phyloP scores from a whole-genome alignment of 2,329 filamentous ascomycete species.

The Aspergillus brunneoviolaceus region DNA sequence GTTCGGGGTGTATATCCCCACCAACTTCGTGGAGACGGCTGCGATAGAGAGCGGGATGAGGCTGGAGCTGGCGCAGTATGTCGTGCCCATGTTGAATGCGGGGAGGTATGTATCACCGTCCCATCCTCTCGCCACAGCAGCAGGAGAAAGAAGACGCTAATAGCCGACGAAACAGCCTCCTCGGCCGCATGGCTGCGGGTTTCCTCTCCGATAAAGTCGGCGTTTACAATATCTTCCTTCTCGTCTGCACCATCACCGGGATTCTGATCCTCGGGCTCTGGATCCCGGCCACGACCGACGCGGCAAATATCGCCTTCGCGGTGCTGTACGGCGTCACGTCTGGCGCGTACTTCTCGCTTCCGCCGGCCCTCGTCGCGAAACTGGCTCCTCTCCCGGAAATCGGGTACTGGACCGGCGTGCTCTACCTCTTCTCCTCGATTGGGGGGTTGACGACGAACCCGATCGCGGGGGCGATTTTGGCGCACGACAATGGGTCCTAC shows the following conservation, averaged over 20 bases:
- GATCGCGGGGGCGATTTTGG: constrained; percentile 8
- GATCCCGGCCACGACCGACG: constrained; percentile 3
- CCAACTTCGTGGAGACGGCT: constrained; percentile 10
- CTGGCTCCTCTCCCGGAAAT: constrained; percentile 5
- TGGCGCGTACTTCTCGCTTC: constrained; percentile 6
- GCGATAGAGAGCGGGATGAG: constrained; percentile 6
- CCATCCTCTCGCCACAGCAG: too few species aligned
- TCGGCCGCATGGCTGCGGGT: constrained; percentile 5
- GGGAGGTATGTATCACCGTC: not conserved
- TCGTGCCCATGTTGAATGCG: constrained; percentile 6
- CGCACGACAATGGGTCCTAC: constrained; percentile 1
- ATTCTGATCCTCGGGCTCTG: constrained; percentile 9
- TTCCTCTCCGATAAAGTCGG: constrained; percentile 7
- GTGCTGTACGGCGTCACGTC: constrained; percentile 6
- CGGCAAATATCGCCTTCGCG: constrained; percentile 2
- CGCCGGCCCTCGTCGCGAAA: constrained; percentile 2
- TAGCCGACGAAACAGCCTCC: not conserved
- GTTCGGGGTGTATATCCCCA: constrained; percentile 16
- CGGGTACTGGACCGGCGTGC: constrained; percentile 6
- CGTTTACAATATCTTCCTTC: constrained; percentile 6
- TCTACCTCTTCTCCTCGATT: constrained; percentile 7
- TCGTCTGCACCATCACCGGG: not conserved
- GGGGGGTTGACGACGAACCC: constrained; percentile 6
- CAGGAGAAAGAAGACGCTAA: not conserved
- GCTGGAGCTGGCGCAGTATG: not conserved